Percentiles rank a stretch among this genome's conserved stretches.
phyloP scores from a whole-genome alignment of 1,284 basidiomycete species.

The Paramarasmius palmivorus region DNA sequence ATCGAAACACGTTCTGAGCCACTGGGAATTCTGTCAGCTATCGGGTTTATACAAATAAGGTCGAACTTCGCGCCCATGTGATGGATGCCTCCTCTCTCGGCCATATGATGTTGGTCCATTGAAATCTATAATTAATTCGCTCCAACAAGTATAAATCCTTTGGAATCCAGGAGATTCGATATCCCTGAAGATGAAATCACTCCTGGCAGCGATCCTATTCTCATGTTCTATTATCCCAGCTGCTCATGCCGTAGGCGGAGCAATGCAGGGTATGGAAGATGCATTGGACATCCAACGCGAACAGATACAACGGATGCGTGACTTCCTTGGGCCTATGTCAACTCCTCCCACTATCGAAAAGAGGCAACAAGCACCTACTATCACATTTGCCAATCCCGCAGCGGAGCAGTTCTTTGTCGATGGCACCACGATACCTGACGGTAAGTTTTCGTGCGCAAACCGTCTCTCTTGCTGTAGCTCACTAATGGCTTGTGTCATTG shows the following conservation, averaged over 20 bases:
- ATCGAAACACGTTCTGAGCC: too few relatives aligned
- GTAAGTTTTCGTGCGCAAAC: slow-evolving; percentile 36
- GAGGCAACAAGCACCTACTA: slow-evolving; percentile 35
- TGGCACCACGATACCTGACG: slow-evolving; percentile 59
- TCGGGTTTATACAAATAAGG: too few relatives aligned
- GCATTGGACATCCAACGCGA: slow-evolving; percentile 49
- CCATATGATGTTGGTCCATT: background rate
- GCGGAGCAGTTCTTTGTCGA: slow-evolving; percentile 67
- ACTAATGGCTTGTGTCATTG: too few relatives aligned
- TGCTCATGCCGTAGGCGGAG: slow-evolving; percentile 23
- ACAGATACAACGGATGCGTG: slow-evolving; percentile 41
- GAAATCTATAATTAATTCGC: background rate
- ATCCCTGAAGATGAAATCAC: background rate
- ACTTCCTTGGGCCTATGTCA: slow-evolving; percentile 39
- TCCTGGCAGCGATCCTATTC: background rate
- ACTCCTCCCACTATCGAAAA: slow-evolving; percentile 15
- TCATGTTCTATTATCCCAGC: slow-evolving; percentile 12
- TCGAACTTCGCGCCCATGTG: background rate
- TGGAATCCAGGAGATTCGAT: background rate
- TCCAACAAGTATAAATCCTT: background rate
- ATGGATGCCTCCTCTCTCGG: background rate
- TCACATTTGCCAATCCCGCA: slow-evolving; percentile 64
- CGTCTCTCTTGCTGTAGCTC: too few relatives aligned
- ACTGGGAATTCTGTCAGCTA: too few relatives aligned
- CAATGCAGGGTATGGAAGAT: slow-evolving; percentile 44